phyloP scores from a whole-genome alignment of 352 stramenopile species.

The Pilasporangium apinafurcum region DNA sequence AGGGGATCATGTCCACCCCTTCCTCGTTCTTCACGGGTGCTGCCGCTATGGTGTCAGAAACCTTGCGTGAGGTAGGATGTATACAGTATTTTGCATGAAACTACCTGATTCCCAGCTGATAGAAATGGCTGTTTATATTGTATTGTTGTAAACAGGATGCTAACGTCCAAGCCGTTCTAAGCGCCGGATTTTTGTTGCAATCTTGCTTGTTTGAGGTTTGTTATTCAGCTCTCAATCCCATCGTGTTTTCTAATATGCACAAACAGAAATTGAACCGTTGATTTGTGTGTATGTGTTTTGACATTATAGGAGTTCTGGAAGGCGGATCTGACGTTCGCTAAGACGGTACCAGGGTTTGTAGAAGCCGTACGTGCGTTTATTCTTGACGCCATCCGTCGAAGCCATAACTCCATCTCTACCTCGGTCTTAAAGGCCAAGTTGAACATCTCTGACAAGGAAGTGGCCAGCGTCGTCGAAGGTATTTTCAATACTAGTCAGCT shows the following conservation, averaged over 20 bases:
- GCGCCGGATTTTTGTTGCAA: slow-evolving; percentile 64
- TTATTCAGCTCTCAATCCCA: slow-evolving; percentile 1
- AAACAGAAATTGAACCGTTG: too few species aligned
- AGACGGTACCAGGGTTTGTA: slow-evolving; percentile 60
- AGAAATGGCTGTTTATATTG: background rate
- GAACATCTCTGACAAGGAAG: slow-evolving; percentile 60
- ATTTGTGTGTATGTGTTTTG: background rate
- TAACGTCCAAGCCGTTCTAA: slow-evolving; percentile 46
- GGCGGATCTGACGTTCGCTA: slow-evolving; percentile 46
- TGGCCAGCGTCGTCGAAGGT: slow-evolving; percentile 46
- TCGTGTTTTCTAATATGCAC: background rate
- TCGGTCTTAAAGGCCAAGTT: slow-evolving; percentile 62
- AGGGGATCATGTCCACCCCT: slow-evolving; percentile 57
- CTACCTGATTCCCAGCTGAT: background rate
- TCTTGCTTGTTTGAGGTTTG: slow-evolving; percentile 60
- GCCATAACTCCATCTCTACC: slow-evolving; percentile 58
- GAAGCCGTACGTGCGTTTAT: slow-evolving; percentile 76
- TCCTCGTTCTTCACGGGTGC: slow-evolving; percentile 76
- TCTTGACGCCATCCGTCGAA: slow-evolving; percentile 57
- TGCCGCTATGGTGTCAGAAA: slow-evolving; percentile 63
- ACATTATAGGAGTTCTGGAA: slow-evolving; percentile 85
- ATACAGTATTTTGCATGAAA: background rate
- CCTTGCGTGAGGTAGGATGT: slow-evolving; percentile 45
- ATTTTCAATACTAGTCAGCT: slow-evolving; percentile 7
- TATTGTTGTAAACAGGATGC: slow-evolving; percentile 25